A percentile compares a stretch with the other conserved stretches of the same genome.
These are phyloP conservation scores for Mycena floridula DNA, from an alignment of 768 basidiomycete species.

Conservation along the genomic window DNA sequence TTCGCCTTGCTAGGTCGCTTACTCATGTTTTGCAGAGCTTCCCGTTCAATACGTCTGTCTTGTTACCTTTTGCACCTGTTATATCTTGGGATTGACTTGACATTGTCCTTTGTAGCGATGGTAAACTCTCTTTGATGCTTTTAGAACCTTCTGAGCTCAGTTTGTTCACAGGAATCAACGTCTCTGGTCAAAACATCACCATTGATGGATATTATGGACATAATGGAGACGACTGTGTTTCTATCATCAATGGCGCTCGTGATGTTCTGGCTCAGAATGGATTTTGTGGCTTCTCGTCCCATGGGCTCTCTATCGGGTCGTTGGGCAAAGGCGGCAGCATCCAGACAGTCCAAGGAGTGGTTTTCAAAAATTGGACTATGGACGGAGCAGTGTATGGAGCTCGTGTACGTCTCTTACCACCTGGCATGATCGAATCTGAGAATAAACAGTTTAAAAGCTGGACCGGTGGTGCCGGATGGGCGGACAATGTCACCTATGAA, in stretches of 20 bases:
- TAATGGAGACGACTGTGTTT: constrained; percentile 45
- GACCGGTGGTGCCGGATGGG: constrained; percentile 40
- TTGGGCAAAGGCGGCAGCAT: constrained; percentile 33
- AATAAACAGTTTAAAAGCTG: constrained; percentile 37
- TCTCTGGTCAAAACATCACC: constrained; percentile 32
- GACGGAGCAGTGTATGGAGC: constrained; percentile 43
- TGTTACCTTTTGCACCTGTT: constrained; percentile 1
- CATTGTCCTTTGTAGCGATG: constrained; percentile 15
- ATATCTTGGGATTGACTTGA: background rate
- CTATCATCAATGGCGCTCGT: constrained; percentile 37
- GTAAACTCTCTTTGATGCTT: constrained; percentile 9
- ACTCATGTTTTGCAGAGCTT: constrained; percentile 21
- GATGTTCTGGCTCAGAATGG: constrained; percentile 40
- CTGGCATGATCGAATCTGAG: constrained; percentile 9
- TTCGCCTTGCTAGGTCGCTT: background rate
- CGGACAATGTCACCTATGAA: constrained; percentile 42
- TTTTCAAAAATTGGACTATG: constrained; percentile 44
- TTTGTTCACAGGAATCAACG: constrained; percentile 23
- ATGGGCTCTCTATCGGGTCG: constrained; percentile 43
- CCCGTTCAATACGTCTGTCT: constrained; percentile 37
- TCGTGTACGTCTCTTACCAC: constrained; percentile 19
- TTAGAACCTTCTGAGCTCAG: background rate
- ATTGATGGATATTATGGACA: constrained; percentile 36
- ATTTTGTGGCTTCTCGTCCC: constrained; percentile 39
- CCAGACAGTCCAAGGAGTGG: constrained; percentile 35